These are phyloP conservation scores for Nothopassalora personata DNA, from an alignment of 2,329 filamentous ascomycete species.

Conservation along the genomic window DNA sequence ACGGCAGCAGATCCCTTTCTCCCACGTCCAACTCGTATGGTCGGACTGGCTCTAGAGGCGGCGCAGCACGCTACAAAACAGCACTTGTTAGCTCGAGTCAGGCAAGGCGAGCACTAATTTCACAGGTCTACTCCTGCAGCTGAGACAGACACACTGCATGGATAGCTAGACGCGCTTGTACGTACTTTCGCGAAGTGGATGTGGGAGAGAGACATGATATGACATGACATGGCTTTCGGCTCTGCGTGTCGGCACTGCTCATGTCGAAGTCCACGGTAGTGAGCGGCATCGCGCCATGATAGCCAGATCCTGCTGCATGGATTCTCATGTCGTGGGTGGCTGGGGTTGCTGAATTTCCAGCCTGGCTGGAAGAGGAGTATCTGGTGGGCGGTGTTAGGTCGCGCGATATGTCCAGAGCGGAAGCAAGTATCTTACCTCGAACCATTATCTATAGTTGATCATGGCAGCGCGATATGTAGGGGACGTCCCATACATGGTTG, in stretches of 20 bases:
- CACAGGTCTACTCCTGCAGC: background rate
- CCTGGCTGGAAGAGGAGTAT: too few relatives aligned
- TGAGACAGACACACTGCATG: background rate
- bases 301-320: background rate
- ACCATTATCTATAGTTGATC: too few relatives aligned
- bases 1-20: background rate
- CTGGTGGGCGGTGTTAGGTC: too few relatives aligned
- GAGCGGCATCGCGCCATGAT: background rate
- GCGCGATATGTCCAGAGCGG: too few relatives aligned
- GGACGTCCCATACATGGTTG: too few relatives aligned
- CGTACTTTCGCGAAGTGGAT: background rate
- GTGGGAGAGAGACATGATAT: too few relatives aligned
- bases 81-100: background rate
- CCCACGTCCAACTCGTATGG: background rate
- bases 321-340: background rate
- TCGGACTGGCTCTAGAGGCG: background rate
- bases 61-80: background rate
- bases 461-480: too few relatives aligned
- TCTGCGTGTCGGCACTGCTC: background rate
- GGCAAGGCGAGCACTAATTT: background rate
- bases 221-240: background rate
- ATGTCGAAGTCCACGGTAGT: background rate
- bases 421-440: too few relatives aligned
- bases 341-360: too few relatives aligned
- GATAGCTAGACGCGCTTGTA: background rate